phyloP scores from a whole-genome alignment of 225 moss, liverwort and hornwort species.

The Ulota crispa region DNA sequence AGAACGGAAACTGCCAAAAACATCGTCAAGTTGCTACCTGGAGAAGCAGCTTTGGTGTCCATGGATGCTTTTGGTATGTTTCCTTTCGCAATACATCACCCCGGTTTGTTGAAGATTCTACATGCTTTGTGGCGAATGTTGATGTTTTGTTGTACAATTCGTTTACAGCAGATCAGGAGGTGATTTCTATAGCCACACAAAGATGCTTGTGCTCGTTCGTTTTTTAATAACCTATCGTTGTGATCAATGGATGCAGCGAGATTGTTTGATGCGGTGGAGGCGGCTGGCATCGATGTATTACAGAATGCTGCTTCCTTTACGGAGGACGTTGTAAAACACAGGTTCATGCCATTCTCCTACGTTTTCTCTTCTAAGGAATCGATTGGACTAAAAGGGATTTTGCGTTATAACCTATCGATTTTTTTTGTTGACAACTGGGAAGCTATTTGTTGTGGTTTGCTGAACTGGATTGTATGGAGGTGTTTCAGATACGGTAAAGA shows the following conservation, averaged over 20 bases:
- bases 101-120: neutral
- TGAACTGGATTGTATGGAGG: conserved; percentile 8
- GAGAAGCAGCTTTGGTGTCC: conserved; percentile 82
- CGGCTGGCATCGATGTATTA: conserved; percentile 62
- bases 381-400: neutral
- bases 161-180: neutral
- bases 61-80: conserved; percentile 81
- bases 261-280: conserved; percentile 85
- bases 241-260: conserved; percentile 49
- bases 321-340: conserved; percentile 62
- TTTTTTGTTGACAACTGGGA: neutral
- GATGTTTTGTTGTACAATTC: neutral
- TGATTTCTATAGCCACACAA: neutral
- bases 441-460: neutral
- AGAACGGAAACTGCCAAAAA: conserved; percentile 62
- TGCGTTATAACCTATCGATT: neutral
- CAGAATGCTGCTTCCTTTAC: conserved; percentile 46
- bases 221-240: neutral
- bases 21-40: conserved; percentile 59
- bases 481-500: conserved; percentile 43
- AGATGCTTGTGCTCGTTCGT: neutral
- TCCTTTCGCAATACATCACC: neutral
- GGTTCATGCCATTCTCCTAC: conserved; percentile 20
- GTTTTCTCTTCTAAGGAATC: neutral
- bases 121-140: neutral